phyloP scores from a whole-genome alignment of 1,139 yeast species.

The Kurtzmaniella quercitrusa region DNA sequence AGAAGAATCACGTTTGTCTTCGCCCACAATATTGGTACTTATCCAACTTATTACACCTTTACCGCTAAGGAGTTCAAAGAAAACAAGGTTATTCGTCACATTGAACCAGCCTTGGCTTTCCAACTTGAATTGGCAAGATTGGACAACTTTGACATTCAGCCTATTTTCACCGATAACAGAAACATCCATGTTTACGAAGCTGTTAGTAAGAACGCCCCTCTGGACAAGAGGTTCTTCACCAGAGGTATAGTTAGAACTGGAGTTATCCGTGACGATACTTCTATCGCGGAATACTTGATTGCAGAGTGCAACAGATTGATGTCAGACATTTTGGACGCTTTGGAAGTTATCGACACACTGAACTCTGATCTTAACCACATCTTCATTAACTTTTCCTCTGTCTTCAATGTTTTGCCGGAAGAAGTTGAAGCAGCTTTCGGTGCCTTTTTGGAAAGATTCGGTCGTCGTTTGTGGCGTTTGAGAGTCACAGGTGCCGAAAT shows the following conservation, averaged over 20 bases:
- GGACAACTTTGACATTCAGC: conserved; percentile 91
- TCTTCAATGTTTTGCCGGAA: conserved; percentile 87
- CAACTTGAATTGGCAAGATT: conserved; percentile 93
- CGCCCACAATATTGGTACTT: conserved; percentile 76
- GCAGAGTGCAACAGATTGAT: conserved; percentile 95
- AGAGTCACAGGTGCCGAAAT: conserved; percentile 97
- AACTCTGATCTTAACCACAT: conserved; percentile 96
- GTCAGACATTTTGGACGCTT: conserved; percentile 91
- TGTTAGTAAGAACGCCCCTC: conserved; percentile 85
- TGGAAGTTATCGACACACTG: conserved; percentile 90
- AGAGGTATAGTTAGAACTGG: conserved; percentile 98
- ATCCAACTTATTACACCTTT: conserved; percentile 95
- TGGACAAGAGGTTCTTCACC: conserved; percentile 93
- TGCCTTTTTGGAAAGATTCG: conserved; percentile 95
- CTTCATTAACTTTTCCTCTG: conserved; percentile 93
- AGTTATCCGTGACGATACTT: conserved; percentile 84
- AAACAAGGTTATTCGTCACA: conserved; percentile 92
- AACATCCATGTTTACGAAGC: conserved; percentile 97
- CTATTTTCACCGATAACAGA: conserved; percentile 94
- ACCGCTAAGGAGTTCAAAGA: conserved; percentile 80
- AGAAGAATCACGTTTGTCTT: conserved; percentile 92
- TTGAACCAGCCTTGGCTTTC: conserved; percentile 97
- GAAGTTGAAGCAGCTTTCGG: conserved; percentile 98
- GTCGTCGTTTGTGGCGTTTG: conserved; percentile 93
- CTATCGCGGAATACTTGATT: conserved; percentile 88